Percentiles rank a stretch among this genome's conserved stretches.
These are phyloP conservation scores for Ocimum tenuiflorum DNA, from an alignment of 257 asterid species.

Conservation along the genomic window DNA sequence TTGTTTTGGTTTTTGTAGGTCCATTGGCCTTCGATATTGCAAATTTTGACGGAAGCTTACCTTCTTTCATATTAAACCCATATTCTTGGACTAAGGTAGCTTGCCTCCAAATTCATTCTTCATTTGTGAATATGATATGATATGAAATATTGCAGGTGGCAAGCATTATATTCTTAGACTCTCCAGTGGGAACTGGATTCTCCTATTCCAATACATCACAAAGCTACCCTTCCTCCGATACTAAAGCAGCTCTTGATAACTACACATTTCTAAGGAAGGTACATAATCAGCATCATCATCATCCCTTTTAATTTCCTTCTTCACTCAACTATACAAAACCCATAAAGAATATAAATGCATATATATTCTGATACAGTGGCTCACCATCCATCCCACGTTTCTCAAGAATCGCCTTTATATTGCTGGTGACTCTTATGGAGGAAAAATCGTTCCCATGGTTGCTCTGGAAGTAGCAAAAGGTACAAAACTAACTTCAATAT, in stretches of 20 bases:
- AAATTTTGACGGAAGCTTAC: conserved; percentile 38
- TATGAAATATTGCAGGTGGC: too few relatives aligned
- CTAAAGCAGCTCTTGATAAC: conserved; percentile 14
- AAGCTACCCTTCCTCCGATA: conserved; percentile 20
- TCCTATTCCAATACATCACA: conserved; percentile 31
- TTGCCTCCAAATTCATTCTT: too few relatives aligned
- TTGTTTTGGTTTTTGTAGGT: conserved; percentile 20
- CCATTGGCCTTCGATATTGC: conserved; percentile 36
- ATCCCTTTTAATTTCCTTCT: too few relatives aligned
- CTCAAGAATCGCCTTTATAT: conserved; percentile 30
- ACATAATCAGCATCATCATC: not conserved
- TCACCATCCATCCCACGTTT: conserved; percentile 36
- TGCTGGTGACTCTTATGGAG: conserved; percentile 56
- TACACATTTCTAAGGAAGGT: conserved; percentile 38
- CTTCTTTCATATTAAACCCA: conserved; percentile 37
- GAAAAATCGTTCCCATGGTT: conserved; percentile 35
- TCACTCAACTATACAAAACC: too few relatives aligned
- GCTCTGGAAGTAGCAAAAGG: conserved; percentile 39
- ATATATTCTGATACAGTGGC: conserved; percentile 40
- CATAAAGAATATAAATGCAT: too few relatives aligned
- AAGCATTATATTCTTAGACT: conserved; percentile 43
- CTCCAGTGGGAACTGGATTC: conserved; percentile 46
- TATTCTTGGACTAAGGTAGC: conserved; percentile 66
- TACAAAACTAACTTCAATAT: too few relatives aligned
- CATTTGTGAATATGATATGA: too few relatives aligned